phyloP scores from a whole-genome alignment of 176 grass and related monocot genomes.

The Aegilops umbellulata region DNA sequence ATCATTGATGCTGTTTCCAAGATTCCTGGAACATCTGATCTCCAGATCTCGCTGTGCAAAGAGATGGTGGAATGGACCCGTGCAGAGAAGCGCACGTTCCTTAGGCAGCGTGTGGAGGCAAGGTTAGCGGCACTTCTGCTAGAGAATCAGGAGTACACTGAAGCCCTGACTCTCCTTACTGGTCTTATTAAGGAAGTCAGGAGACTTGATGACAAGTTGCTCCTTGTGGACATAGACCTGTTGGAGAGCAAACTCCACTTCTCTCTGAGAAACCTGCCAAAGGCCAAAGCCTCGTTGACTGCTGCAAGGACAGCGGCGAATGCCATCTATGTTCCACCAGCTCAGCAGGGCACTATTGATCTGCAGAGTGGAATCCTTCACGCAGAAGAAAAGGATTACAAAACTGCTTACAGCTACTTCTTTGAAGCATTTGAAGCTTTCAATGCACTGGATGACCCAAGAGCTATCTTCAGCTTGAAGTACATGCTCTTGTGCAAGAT shows the following conservation, averaged over 20 bases:
- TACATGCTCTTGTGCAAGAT: conserved; percentile 98
- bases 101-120: conserved; percentile 80
- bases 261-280: conserved; percentile 80
- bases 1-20: conserved; percentile 84
- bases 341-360: conserved; percentile 90
- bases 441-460: conserved; percentile 58
- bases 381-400: conserved; percentile 90
- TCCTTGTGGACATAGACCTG: conserved; percentile 93
- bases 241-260: conserved; percentile 94
- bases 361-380: conserved; percentile 91
- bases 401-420: conserved; percentile 83
- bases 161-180: conserved; percentile 72
- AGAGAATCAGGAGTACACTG: conserved; percentile 79
- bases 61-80: conserved; percentile 94
- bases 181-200: conserved; percentile 87
- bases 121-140: conserved; percentile 74
- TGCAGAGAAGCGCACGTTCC: conserved; percentile 80
- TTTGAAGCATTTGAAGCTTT: conserved; percentile 84
- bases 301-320: conserved; percentile 88
- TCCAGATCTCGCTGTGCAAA: conserved; percentile 84
- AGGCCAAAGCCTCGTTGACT: conserved; percentile 83
- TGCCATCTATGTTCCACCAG: conserved; percentile 87
- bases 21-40: conserved; percentile 68
- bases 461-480: conserved; percentile 74
- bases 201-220: conserved; percentile 80